phyloP scores from a whole-genome alignment of 177 flowering plant species.

The Tripterygium wilfordii region DNA sequence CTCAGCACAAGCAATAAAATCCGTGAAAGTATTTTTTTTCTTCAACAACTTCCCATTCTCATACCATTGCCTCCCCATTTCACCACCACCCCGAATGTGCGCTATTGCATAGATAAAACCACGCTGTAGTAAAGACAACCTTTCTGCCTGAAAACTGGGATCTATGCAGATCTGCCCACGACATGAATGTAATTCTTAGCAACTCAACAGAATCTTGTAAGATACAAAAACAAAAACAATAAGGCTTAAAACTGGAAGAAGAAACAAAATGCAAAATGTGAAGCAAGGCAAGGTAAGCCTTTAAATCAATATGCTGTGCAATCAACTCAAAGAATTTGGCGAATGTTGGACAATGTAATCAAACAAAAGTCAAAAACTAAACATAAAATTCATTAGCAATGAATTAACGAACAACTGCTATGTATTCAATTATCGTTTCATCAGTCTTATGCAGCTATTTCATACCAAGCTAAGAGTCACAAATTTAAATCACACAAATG shows the following conservation, averaged over 20 bases:
- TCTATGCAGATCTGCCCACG: constrained; percentile 43
- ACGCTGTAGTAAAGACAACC: constrained; percentile 79
- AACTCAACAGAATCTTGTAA: no score
- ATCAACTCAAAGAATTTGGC: background rate
- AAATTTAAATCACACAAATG: no score
- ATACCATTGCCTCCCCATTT: constrained; percentile 99
- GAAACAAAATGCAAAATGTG: background rate
- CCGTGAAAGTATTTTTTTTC: constrained; percentile 68
- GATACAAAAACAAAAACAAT: no score
- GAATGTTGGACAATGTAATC: background rate
- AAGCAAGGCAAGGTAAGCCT: background rate
- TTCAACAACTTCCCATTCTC: constrained; percentile 81
- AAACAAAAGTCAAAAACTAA: background rate
- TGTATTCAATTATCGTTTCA: no score
- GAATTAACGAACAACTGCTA: no score
- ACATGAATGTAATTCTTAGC: no score
- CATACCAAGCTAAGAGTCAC: no score
- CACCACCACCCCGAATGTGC: constrained; percentile 97
- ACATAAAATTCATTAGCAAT: no score
- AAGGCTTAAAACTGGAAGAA: no score
- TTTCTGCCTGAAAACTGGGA: constrained; percentile 46
- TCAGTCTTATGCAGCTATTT: no score
- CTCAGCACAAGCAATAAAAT: constrained; percentile 76
- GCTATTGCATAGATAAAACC: constrained; percentile 85
- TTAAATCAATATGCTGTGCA: background rate